Base-by-base conservation (phyloP, 106 monocot genomes). In the Dioscorea alata region DNA sequence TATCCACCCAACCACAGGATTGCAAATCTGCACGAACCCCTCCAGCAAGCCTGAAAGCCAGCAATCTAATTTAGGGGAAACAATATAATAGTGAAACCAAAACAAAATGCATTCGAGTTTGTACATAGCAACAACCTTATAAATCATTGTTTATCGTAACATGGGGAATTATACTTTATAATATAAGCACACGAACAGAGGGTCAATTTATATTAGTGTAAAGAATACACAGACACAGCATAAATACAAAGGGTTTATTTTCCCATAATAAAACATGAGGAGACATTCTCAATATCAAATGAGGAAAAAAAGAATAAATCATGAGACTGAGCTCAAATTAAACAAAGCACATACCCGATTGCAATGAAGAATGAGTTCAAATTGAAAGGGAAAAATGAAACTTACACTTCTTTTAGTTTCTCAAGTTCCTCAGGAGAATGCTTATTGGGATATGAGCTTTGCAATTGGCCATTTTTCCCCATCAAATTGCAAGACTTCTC, bases 331-430 rank as follows among this genome's bases (percentile, higher is more conserved):
- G 3, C 28, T 28, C 28, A 28, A 28, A 28, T 28, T 28, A 3
- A 1, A 28, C 18, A 64, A 35, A 62, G 28, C 67, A 35, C 23
- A 65, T 12, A 34, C 52, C 33, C 24, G 8, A 49, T 20, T 31
- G 50, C 42, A 51, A 23, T 16, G 57, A 32, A 63, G 8, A 67
- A 24, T 9, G 34, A 58, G 42, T 13, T 32, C 4, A 52, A 23
- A 12, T 64, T 13, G n/a, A 60, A 58, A 48, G 22, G 15, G 62
- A 24, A 57, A 56, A 31, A 1, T 57, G 57, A 69, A 34, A 57
- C 93, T 86, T 80, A 93, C 93, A 79, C 54, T 74, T 89, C 81
- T 71, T 89, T 93, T 50, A 89, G 73, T 67, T 80, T 77, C 56
- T 89, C 78, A 75, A 89, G 79, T 52, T 82, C 80, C 65, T 68